Evolutionary conservation across 192 early-diverging fungal species (phyloP), one percentile per base, ranked within the genome.

Genomic region (Chytriomyces sp.): DNA sequence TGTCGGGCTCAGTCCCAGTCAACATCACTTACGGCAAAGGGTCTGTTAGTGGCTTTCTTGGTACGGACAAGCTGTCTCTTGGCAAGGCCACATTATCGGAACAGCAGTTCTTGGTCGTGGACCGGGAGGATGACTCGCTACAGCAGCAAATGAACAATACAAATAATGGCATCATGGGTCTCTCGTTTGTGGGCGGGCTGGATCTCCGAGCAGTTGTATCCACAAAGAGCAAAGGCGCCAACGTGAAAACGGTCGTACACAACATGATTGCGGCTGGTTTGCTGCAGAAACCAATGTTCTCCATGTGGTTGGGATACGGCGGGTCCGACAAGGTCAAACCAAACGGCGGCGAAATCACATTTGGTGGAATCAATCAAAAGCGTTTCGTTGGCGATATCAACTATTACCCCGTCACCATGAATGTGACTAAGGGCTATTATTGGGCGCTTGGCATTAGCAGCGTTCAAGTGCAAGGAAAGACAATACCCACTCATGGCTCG

Each of bases 1-100:
- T 44, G 25, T 14, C 19, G 5, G 5, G 14, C 5, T 8, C 59
- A 1, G 28, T 64, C 6, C 22, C 28, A n/a, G 28, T 41, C n/a
- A 52, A 44, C 19, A 64, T 64, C 62, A 64, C 40, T 38, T 64
- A 64, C 34, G 62, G 62, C 25, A 64, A 64, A 44, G 62, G 62
- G 19, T 64, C 34, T 31, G 62, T 64, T 19, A 30, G 30, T 38
- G 62, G 62, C 25, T 28, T 30, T 12, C 2, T 28, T 12, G 62
- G 22, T 14, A 64, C 62, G 3, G 62, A 64, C 49, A 25, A 30
- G 17, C 6, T 64, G 25, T 6, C 17, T 7, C 19, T 64, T 17
- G 62, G 19, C 8, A 7, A 22, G n/a, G 26, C 19, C 25, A 28
- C 7, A 5, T 10, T 41, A 6, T n/a, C 31, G 1, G 28, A 64